Conservation (phyloP, 495 filamentous ascomycete species). For the Aspergillus bridgeri region DNA sequence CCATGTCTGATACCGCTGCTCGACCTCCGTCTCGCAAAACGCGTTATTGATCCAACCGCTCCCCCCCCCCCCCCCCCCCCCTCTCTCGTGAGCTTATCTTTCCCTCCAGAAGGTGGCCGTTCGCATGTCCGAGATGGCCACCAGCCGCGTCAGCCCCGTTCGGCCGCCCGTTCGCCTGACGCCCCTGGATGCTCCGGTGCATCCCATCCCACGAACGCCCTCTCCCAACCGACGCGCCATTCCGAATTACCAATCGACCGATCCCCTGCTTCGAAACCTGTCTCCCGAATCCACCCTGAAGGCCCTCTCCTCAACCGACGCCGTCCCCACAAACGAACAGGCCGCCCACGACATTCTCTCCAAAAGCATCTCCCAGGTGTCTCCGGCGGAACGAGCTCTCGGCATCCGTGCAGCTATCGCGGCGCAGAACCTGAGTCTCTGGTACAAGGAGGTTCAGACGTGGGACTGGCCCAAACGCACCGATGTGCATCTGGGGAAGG, state of each 20-base stretch:
- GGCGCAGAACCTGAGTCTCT: constrained; percentile 68
- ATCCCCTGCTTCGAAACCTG: constrained; percentile 52
- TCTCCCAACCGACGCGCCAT: constrained; percentile 25
- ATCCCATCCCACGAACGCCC: constrained; percentile 22
- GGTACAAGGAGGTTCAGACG: constrained; percentile 69
- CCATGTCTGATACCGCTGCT: constrained; percentile 15
- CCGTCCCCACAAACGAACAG: constrained; percentile 47
- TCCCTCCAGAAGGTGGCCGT: neutral
- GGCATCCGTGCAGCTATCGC: constrained; percentile 71
- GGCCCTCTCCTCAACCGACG: constrained; percentile 52
- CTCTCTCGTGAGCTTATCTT: constrained; percentile 4
- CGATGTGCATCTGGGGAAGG: constrained; percentile 39
- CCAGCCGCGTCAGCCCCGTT: constrained; percentile 26
- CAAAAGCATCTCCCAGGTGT: constrained; percentile 62
- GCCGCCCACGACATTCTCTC: constrained; percentile 53
- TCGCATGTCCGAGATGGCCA: constrained; percentile 49
- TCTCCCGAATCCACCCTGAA: constrained; percentile 55
- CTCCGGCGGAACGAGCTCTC: constrained; percentile 63
- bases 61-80: constrained; percentile 11
- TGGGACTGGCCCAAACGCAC: constrained; percentile 68
- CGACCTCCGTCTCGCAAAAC: constrained; percentile 21
- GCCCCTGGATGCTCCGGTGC: constrained; percentile 21
- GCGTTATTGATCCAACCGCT: constrained; percentile 11
- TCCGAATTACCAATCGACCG: constrained; percentile 33
- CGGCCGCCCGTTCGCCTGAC: constrained; percentile 30